Base-by-base conservation (phyloP, 352 stramenopile species). In the Pythium vanterpoolii region DNA sequence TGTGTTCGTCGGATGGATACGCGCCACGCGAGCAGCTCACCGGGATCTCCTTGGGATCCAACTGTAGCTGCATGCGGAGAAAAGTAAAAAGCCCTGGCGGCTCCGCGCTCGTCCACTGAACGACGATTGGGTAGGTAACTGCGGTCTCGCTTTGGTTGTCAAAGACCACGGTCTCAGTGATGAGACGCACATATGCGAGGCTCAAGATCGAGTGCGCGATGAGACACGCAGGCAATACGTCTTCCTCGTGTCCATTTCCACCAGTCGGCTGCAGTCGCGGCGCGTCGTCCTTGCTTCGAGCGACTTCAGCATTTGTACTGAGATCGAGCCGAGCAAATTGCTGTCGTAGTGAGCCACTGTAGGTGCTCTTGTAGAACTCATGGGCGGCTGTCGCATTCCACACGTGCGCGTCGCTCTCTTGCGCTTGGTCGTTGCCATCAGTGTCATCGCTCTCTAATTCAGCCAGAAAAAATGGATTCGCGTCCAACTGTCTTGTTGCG, bases 171-270 rank as follows among this genome's bases (percentile, higher is more conserved):
- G 55, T 26, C 23, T 64, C 40, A 0, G 19, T 13, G 5, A 61
- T 30, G 5, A 61, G n/a, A 16, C 62, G 62, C 10, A 48, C 45
- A 21, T 64, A 64, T 7, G 40, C 44, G 5, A 60, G 24, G 34
- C 43, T 57, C 2, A 64, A 33, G 8, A 61, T 16, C 3, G 62
- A 59, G 28, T 61, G 45, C 11, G 10, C 27, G 0, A 69, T 16
- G 8, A 69, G 10, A 6, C 30, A 56, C 18, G 48, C 62, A 10
- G 62, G 62, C 11, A 61, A 18, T 24, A 60, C 27, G 43, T 69
- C 62, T 19, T 69, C 55, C 10, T 60, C 47, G 16, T 34, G 9
- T 3, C 21, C 4, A 18, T 39, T 5, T 4, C 31, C 14, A 5
- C 28, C 21, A 11, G 13, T 18, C 8, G 27, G 1, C 45, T 7